Base-by-base conservation (phyloP, 805 yeast species). In the Cyberlindnera galapagoensis region DNA sequence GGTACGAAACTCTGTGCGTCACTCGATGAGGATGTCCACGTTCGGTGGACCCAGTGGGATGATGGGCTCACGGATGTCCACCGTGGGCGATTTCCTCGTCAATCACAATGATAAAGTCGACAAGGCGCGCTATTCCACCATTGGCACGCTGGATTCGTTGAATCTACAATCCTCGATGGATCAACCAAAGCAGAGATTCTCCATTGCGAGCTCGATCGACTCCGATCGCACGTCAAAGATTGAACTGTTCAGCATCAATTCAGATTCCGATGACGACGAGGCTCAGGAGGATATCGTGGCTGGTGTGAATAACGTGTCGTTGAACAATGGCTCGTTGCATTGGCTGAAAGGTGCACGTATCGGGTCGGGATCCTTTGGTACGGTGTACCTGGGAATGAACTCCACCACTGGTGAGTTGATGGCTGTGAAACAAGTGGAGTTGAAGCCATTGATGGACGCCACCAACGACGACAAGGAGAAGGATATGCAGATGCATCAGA, bases 361-460 rank as follows among this genome's bases (percentile, higher is more conserved):
- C 43, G 98, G 98, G 0, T 79, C 90, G 8, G 98, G 98, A 3
- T 80, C 94, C 39, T 92, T 87, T 64, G 98, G 97, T 20, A 78
- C 85, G 2, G 98, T 92, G 2, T 88, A 81, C 41, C 62, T 92
- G 22, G 98, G 97, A 1, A 76, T 92, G 77, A 85, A 88, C 52
- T 82, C 95, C 1, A 59, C 80, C 21, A 87, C 95, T 0, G 98
- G 98, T 26, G 97, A 87, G 52, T 65, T 92, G 31, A 85, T 90
- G 95, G 98, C 97, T 1, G 96, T 92, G 13, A 92, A 92, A 52
- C 96, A 88, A 54, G 96, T 92, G 1, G 81, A 80, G 28, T 54
- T 88, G 12, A 79, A 82, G 2, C 60, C 63, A 4, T 44, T 54
- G 17, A 56, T 61, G 21, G 62, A 64, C 39, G 48, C 57, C 38